Evolutionary conservation across 139 green algal genomes (phyloP).

Genomic region (Diplosphaera chodatii): DNA sequence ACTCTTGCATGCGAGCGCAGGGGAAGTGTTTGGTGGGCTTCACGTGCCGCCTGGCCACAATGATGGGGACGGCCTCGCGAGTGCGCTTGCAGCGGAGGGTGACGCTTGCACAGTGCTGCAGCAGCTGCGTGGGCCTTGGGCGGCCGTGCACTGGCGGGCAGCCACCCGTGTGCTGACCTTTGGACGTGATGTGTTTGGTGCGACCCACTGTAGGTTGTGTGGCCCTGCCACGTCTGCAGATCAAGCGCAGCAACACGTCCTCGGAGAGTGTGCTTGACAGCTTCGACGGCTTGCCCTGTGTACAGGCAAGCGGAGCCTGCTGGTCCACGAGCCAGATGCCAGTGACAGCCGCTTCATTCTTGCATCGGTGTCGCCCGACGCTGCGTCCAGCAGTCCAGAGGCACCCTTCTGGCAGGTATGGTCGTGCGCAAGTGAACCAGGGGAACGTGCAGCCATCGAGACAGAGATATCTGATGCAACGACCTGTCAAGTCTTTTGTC

Average conservation of each 20-base stretch:
- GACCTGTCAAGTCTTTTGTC: no score
- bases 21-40: conserved; percentile 60
- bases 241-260: no score
- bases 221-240: no score
- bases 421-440: no score
- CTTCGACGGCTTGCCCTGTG: neutral
- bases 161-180: conserved; percentile 53
- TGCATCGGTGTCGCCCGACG: conserved; percentile 25
- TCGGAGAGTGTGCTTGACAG: no score
- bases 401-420: neutral
- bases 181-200: conserved; percentile 63
- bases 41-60: conserved; percentile 29
- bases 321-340: conserved; percentile 46
- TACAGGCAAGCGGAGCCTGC: conserved; percentile 58
- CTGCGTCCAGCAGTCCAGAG: no score
- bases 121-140: conserved; percentile 68
- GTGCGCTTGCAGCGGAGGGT: conserved; percentile 15
- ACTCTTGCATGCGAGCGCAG: conserved; percentile 5
- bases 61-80: conserved; percentile 44
- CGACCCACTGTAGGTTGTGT: neutral
- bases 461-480: no score
- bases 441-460: no score
- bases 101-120: conserved; percentile 27
- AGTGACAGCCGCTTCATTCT: conserved; percentile 35
- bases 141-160: conserved; percentile 69